Evolutionary conservation across 495 filamentous ascomycete species (phyloP).

Genomic region (Xylona heveae): DNA sequence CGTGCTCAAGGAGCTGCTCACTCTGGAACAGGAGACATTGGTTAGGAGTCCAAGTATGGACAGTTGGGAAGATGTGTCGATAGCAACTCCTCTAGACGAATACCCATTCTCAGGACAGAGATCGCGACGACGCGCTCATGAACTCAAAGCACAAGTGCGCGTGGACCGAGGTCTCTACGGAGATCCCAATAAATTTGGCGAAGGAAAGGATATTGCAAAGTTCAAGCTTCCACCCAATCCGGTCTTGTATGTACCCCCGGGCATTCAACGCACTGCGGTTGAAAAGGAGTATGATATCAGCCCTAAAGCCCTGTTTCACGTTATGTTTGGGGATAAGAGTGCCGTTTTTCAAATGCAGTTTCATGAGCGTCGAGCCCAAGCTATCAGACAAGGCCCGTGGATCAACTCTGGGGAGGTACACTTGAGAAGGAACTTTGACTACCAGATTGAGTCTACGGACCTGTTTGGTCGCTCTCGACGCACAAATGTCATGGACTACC

Average conservation of each 20-base stretch:
- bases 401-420: slow-evolving; percentile 39
- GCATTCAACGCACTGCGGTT: slow-evolving; percentile 44
- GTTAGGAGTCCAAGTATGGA: slow-evolving; percentile 52
- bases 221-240: slow-evolving; percentile 70
- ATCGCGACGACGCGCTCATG: slow-evolving; percentile 21
- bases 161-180: slow-evolving; percentile 34
- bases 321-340: slow-evolving; percentile 88
- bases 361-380: slow-evolving; percentile 61
- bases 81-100: slow-evolving; percentile 39
- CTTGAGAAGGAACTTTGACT: slow-evolving; percentile 58
- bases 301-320: slow-evolving; percentile 84
- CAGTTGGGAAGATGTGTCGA: slow-evolving; percentile 79
- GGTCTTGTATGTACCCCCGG: slow-evolving; percentile 62
- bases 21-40: slow-evolving; percentile 41
- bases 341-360: slow-evolving; percentile 84
- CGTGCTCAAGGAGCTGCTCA: slow-evolving; percentile 41
- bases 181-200: slow-evolving; percentile 4
- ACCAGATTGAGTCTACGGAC: slow-evolving; percentile 47
- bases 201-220: slow-evolving; percentile 40
- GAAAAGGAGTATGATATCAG: slow-evolving; percentile 72
- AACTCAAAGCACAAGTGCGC: slow-evolving; percentile 36
- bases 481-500: slow-evolving; percentile 53
- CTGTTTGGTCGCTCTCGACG: slow-evolving; percentile 33
- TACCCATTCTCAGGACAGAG: slow-evolving; percentile 22
- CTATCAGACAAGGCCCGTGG: slow-evolving; percentile 75